Conservation (phyloP, 2,329 filamentous ascomycete genomes). For the Phaeosphaeria sp. region DNA sequence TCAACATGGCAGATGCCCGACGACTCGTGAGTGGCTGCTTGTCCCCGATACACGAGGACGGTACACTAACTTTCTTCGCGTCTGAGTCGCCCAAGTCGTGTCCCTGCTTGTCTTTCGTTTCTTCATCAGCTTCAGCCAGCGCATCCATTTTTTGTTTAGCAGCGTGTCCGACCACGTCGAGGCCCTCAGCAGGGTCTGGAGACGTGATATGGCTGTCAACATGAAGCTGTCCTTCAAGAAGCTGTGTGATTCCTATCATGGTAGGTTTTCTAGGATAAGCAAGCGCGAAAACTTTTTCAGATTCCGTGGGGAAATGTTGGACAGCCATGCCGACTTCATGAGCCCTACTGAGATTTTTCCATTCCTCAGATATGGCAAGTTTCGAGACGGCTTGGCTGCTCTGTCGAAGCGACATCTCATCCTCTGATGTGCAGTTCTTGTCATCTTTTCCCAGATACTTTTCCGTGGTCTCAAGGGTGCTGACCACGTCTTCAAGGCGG, state of each 20-base stretch:
- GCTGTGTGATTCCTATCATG: slow-evolving; percentile 64
- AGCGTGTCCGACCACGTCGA: slow-evolving; percentile 35
- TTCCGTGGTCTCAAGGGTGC: slow-evolving; percentile 69
- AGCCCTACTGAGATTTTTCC: slow-evolving; percentile 69
- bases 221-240: slow-evolving; percentile 62
- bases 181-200: slow-evolving; percentile 30
- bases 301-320: slow-evolving; percentile 67
- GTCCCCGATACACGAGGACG: slow-evolving; percentile 47
- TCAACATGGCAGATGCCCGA: slow-evolving; percentile 24
- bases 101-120: slow-evolving; percentile 14
- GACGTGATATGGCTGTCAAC: slow-evolving; percentile 51
- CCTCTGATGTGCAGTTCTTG: slow-evolving; percentile 65
- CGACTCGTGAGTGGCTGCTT: slow-evolving; percentile 44
- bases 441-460: slow-evolving; percentile 70
- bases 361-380: slow-evolving; percentile 67
- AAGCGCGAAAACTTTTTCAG: slow-evolving; percentile 72
- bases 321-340: slow-evolving; percentile 83
- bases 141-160: slow-evolving; percentile 33
- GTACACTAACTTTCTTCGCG: slow-evolving; percentile 48
- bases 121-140: slow-evolving; percentile 28
- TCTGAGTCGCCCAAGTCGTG: slow-evolving; percentile 9
- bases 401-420: slow-evolving; percentile 65
- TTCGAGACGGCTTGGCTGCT: slow-evolving; percentile 70
- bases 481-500: slow-evolving; percentile 65
- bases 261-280: slow-evolving; percentile 54